Evolutionary conservation across 768 basidiomycete species (phyloP).

Genomic region (Amanita inopinata): DNA sequence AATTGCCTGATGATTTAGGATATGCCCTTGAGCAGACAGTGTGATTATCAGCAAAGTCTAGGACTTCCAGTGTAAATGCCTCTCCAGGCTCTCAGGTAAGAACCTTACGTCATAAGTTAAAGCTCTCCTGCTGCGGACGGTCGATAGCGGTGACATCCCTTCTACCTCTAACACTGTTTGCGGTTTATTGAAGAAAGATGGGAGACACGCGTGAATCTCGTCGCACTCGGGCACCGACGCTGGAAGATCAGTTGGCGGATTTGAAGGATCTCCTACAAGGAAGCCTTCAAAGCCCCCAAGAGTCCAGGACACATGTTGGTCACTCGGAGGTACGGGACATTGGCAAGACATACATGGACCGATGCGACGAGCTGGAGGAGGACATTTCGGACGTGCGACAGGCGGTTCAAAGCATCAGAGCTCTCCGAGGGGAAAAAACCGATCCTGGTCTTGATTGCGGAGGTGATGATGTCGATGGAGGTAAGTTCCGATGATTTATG

Average conservation of each 20-base stretch:
- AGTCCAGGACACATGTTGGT: too few relatives aligned
- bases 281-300: not conserved
- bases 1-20: too few relatives aligned
- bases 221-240: not conserved
- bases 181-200: slow-evolving; percentile 1
- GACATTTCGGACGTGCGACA: not conserved
- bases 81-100: too few relatives aligned
- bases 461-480: not conserved
- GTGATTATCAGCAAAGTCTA: too few relatives aligned
- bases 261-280: slow-evolving; percentile 1
- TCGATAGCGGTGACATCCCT: too few relatives aligned
- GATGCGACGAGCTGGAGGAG: not conserved
- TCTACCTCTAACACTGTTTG: too few relatives aligned
- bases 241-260: not conserved
- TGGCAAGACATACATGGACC: not conserved
- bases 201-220: not conserved
- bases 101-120: too few relatives aligned
- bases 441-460: not conserved
- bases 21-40: too few relatives aligned
- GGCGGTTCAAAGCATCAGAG: not conserved
- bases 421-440: not conserved
- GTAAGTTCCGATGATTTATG: too few relatives aligned
- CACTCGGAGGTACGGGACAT: too few relatives aligned
- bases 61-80: too few relatives aligned
- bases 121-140: too few relatives aligned